phyloP scores from a whole-genome alignment of 2,329 filamentous ascomycete genomes.

The Verticillium albo-atrum region DNA sequence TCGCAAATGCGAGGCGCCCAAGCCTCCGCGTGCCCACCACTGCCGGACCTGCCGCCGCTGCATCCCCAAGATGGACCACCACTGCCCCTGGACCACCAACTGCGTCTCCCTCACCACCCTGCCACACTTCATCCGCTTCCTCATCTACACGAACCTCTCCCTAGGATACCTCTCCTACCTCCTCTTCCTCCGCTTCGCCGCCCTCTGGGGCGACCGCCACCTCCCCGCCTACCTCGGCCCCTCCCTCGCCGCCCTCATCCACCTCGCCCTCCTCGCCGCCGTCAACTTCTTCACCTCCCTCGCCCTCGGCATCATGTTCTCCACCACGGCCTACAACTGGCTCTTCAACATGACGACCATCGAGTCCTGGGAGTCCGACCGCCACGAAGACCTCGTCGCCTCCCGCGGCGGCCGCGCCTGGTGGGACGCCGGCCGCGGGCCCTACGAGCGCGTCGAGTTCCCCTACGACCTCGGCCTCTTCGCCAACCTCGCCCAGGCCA shows the following conservation, averaged over 20 bases:
- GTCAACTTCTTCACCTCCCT: conserved; percentile 56
- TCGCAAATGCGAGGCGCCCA: conserved; percentile 67
- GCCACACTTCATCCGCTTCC: conserved; percentile 77
- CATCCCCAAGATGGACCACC: conserved; percentile 79
- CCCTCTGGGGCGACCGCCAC: conserved; percentile 61
- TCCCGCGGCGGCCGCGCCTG: conserved; percentile 38
- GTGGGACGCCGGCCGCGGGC: conserved; percentile 37
- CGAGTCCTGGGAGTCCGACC: conserved; percentile 70
- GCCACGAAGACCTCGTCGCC: conserved; percentile 53
- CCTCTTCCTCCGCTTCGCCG: conserved; percentile 52
- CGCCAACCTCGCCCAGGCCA: conserved; percentile 68
- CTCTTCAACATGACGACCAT: conserved; percentile 73
- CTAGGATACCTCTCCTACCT: conserved; percentile 59
- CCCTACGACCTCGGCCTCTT: conserved; percentile 78
- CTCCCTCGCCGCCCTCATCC: conserved; percentile 49
- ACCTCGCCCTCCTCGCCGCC: conserved; percentile 57
- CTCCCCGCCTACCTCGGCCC: conserved; percentile 74
- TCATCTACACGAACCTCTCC: conserved; percentile 62
- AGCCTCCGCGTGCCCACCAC: conserved; percentile 76
- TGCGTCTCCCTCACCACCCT: conserved; percentile 80
- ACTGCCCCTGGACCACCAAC: conserved; percentile 81
- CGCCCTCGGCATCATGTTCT: conserved; percentile 59
- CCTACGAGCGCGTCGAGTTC: conserved; percentile 64
- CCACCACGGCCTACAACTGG: conserved; percentile 58
- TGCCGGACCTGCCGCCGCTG: conserved; percentile 72